Base-by-base conservation (phyloP, 2,329 filamentous ascomycete genomes). In the Phyllosticta citrichinensis region DNA sequence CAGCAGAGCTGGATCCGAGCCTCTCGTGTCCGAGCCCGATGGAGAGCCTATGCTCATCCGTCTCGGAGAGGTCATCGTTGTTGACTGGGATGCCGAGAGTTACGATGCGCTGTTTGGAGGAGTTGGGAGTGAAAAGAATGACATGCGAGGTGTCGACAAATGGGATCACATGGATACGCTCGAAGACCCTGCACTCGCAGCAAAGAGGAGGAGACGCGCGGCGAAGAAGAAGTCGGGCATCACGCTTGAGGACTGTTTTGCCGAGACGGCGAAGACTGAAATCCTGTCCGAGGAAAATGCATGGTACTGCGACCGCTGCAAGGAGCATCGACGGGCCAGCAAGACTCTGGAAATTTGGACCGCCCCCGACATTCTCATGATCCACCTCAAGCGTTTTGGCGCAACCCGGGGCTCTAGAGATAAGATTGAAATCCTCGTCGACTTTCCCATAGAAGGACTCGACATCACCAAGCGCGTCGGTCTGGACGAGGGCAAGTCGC, bases 311-410 rank as follows among this genome's bases (percentile, higher is more conserved):
- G 93, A 91, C 61, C 85, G 91, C 30, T 99, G 94, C 81, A 97
- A 97, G 73, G 90, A 96, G 68, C 88, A 96, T 68, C 86, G 91
- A 17, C 87, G 91, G 63, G 94, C 94, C 20, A 92, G 87, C 76
- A 99, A 99, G 79, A 97, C 94, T 69, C 91, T 99, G 58, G 92
- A 97, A 70, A 83, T 99, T 19, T 99, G 94, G 94, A 97, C 93
- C 70, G 87, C 89, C 2, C 94, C 94, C 0, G 94, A 99, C 72
- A 95, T 97, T 63, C 82, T 99, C 17, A 88, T 97, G 52, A 88
- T 97, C 64, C 94, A 99, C 71, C 81, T 99, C 56, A 99, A 99
- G 79, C 86, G 94, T 6, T 99, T 99, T 73, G 96, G 91, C 71
- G 91, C 88, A 24, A 88, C 86, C 66, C 86, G 89, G 17, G 87